These are phyloP conservation scores for Penicillium roqueforti DNA, from an alignment of 495 filamentous ascomycete genomes.

Conservation along the genomic window DNA sequence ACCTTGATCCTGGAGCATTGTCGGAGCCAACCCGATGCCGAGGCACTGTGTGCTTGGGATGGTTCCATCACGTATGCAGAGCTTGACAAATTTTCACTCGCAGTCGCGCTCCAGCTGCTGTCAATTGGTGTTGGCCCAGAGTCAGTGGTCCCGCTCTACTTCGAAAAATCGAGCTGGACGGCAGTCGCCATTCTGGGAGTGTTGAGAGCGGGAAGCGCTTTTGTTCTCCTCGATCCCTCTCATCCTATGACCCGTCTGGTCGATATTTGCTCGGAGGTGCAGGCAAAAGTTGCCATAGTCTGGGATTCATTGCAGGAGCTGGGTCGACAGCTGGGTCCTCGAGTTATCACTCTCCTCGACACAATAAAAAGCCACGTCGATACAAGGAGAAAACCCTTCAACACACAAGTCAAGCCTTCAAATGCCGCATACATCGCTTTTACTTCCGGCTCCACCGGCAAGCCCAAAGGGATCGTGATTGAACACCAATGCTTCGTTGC, in stretches of 20 bases:
- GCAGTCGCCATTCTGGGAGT: constrained; percentile 24
- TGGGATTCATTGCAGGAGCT: neutral
- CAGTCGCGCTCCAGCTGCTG: constrained; percentile 7
- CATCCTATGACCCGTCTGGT: neutral
- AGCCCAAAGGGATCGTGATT: constrained; percentile 42
- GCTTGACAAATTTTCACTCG: constrained; percentile 15
- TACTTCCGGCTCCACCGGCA: constrained; percentile 38
- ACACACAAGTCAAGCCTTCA: constrained; percentile 1
- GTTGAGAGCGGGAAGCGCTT: constrained; percentile 21
- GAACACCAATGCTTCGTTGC: constrained; percentile 33
- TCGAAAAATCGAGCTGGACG: constrained; percentile 42
- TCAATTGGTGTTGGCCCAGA: constrained; percentile 32
- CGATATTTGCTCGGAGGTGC: neutral
- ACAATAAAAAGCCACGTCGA: neutral
- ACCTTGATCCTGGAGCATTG: constrained; percentile 29
- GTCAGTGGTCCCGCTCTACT: constrained; percentile 39
- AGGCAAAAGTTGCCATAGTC: neutral
- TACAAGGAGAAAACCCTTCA: neutral
- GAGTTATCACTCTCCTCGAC: neutral
- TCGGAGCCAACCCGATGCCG: constrained; percentile 44
- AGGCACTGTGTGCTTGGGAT: constrained; percentile 21
- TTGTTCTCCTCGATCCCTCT: constrained; percentile 17
- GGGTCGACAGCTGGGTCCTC: neutral
- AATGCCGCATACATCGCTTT: constrained; percentile 22
- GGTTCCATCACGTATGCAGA: constrained; percentile 19